Evolutionary conservation across 2,329 filamentous ascomycete species (phyloP).

Genomic region (Claviceps paspali): DNA sequence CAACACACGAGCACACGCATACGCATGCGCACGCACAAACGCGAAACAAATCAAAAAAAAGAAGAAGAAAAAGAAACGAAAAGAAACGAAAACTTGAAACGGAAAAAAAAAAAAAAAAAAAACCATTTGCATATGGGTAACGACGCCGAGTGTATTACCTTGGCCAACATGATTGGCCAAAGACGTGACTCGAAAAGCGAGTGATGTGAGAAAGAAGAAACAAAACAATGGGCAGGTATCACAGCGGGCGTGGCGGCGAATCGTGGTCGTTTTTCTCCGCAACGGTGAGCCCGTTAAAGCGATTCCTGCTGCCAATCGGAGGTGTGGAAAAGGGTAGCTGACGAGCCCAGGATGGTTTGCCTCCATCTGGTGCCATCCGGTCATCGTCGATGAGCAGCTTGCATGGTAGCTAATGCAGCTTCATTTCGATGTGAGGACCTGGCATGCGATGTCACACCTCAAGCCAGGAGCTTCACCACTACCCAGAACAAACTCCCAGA

Average conservation of each 20-base stretch:
- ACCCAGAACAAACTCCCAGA: too few relatives aligned
- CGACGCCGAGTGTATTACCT: background rate
- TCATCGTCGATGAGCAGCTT: conserved; percentile 3
- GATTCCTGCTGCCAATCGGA: conserved; percentile 3
- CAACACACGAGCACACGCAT: too few relatives aligned
- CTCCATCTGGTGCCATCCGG: too few relatives aligned
- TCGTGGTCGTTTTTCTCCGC: conserved; percentile 2
- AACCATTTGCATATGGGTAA: background rate
- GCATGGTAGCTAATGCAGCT: conserved; percentile 3
- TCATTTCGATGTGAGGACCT: background rate
- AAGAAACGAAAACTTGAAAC: too few relatives aligned
- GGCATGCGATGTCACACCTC: background rate
- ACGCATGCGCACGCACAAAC: too few relatives aligned
- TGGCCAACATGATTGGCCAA: background rate
- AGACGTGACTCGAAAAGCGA: conserved; percentile 7
- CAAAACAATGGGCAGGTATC: background rate
- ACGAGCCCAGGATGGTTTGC: background rate
- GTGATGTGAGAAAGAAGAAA: conserved; percentile 1
- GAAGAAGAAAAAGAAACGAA: background rate
- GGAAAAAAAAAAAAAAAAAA: background rate
- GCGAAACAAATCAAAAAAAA: too few relatives aligned
- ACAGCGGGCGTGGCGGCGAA: conserved; percentile 3
- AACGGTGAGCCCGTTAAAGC: conserved; percentile 4
- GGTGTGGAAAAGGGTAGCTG: background rate
- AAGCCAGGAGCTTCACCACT: background rate